phyloP scores from a whole-genome alignment of 164 flowering plant genomes.

The Vitis cinerea region DNA sequence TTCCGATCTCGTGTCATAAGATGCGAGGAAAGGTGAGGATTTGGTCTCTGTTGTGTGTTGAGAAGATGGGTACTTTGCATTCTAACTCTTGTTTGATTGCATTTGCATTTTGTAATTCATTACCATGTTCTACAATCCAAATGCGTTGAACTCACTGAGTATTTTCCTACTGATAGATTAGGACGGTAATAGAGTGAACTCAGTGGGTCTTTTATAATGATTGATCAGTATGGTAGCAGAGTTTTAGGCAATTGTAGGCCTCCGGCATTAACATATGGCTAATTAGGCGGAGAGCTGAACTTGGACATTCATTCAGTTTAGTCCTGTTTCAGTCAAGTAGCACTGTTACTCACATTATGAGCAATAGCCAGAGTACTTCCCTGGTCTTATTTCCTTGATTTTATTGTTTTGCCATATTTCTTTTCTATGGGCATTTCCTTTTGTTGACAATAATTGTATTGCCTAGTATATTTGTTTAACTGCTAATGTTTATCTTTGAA shows the following conservation, averaged over 20 bases:
- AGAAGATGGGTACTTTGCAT: background rate
- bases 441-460: background rate
- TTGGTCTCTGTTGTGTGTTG: background rate
- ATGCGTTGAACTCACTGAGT: no score
- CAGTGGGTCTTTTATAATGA: no score
- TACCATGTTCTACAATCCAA: no score
- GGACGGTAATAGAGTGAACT: no score
- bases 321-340: background rate
- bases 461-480: background rate
- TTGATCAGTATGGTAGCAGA: no score
- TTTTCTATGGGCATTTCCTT: background rate
- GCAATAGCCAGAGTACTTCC: background rate
- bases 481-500: background rate
- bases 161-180: no score
- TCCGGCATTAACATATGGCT: background rate
- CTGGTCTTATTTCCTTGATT: background rate
- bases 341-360: background rate
- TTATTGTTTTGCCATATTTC: background rate
- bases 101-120: background rate
- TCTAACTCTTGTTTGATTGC: background rate
- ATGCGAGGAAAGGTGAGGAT: slow-evolving; percentile 86
- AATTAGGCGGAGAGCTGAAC: background rate
- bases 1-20: slow-evolving; percentile 95
- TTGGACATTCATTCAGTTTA: background rate
- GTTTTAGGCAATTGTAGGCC: background rate